Percentiles rank a stretch among this genome's conserved stretches.
These are phyloP conservation scores for Fraxinus xanthoxyloides DNA, from an alignment of 305 asterid genomes.

Conservation along the genomic window DNA sequence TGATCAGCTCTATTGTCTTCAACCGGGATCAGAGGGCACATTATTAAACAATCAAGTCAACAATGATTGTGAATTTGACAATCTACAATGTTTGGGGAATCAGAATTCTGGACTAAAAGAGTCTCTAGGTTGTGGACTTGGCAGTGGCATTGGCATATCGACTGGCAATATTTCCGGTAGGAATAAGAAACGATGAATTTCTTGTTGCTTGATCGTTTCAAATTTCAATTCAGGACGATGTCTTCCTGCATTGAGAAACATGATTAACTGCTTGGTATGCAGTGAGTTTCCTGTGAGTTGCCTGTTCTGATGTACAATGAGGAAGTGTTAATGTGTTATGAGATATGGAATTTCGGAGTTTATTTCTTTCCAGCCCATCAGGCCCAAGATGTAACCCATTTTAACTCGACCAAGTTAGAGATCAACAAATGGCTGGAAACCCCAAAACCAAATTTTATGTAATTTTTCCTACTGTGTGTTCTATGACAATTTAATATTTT, in stretches of 20 bases:
- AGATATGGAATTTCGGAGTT: not conserved
- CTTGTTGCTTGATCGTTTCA: not conserved
- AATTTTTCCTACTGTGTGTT: not conserved
- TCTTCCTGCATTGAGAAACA: not conserved
- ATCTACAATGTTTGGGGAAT: constrained; percentile 59
- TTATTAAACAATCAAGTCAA: constrained; percentile 36
- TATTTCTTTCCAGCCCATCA: not conserved
- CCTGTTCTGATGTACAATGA: not conserved
- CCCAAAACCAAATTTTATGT: not conserved
- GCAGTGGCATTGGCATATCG: constrained; percentile 26
- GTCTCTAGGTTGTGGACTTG: constrained; percentile 50
- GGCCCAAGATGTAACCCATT: not conserved
- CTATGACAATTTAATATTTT: not conserved
- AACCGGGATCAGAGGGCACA: constrained; percentile 56
- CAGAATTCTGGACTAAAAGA: constrained; percentile 47
- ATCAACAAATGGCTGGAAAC: not conserved
- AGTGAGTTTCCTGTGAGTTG: not conserved
- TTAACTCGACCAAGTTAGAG: not conserved
- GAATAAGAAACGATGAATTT: constrained; percentile 28
- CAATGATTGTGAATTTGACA: constrained; percentile 63
- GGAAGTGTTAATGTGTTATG: not conserved
- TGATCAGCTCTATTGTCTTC: constrained; percentile 78
- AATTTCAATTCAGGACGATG: not conserved
- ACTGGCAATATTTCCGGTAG: constrained; percentile 34
- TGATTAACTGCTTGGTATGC: not conserved